These are phyloP conservation scores for Lonicera japonica DNA, from an alignment of 129 eudicot species.

Conservation along the genomic window DNA sequence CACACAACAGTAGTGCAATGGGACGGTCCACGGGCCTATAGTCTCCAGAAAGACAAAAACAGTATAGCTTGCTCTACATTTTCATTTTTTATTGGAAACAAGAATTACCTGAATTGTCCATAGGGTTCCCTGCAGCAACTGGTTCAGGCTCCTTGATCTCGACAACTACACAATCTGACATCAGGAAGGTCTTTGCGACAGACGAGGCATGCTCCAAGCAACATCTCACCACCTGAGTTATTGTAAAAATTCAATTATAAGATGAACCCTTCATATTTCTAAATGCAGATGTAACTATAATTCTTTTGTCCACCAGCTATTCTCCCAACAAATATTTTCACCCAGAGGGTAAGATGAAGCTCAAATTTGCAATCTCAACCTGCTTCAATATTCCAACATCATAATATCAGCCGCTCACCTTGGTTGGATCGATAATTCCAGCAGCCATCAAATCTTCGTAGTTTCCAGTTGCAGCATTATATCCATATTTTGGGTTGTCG, in stretches of 20 bases:
- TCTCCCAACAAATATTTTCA: too few relatives aligned
- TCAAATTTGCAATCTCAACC: too few relatives aligned
- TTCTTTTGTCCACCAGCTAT: too few relatives aligned
- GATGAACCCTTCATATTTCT: too few relatives aligned
- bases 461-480: constrained; percentile 56
- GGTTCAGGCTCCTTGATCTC: constrained; percentile 91
- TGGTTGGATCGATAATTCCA: constrained; percentile 69
- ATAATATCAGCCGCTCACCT: constrained; percentile 14
- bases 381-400: too few relatives aligned
- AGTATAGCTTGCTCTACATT: too few relatives aligned
- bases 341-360: too few relatives aligned
- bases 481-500: constrained; percentile 42
- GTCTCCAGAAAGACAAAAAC: too few relatives aligned
- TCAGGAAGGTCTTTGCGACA: constrained; percentile 82
- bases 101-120: constrained; percentile 68
- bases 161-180: constrained; percentile 90
- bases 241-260: too few relatives aligned
- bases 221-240: constrained; percentile 77
- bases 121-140: constrained; percentile 55
- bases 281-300: too few relatives aligned
- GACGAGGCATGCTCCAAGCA: constrained; percentile 90
- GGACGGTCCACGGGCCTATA: too few relatives aligned
- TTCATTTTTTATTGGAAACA: too few relatives aligned
- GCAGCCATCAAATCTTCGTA: constrained; percentile 61
- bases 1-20: background rate